Evolutionary conservation across 2,329 filamentous ascomycete species (phyloP).

Genomic region (Penicillium brevicompactum): DNA sequence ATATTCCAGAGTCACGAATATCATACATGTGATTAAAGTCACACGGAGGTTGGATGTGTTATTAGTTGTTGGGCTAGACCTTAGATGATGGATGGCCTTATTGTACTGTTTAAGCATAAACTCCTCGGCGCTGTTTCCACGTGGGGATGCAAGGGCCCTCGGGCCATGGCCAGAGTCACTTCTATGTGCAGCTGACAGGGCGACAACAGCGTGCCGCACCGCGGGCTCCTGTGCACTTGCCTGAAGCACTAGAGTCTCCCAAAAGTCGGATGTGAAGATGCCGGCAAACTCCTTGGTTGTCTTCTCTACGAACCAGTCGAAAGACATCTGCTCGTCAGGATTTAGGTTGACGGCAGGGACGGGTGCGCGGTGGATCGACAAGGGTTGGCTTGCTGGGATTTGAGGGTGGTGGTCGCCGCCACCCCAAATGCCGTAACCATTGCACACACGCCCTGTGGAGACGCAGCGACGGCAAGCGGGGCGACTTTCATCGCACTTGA

Average conservation of each 20-base stretch:
- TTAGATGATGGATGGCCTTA: constrained; percentile 42
- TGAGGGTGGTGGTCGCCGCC: constrained; percentile 33
- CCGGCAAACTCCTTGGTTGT: constrained; percentile 38
- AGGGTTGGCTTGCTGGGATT: constrained; percentile 16
- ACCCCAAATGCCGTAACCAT: constrained; percentile 49
- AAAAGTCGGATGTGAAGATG: constrained; percentile 40
- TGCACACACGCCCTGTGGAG: constrained; percentile 38
- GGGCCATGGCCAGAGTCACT: constrained; percentile 6
- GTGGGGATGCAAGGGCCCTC: constrained; percentile 1
- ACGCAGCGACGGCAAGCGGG: constrained; percentile 41
- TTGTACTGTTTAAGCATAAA: constrained; percentile 43
- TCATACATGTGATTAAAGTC: constrained; percentile 44
- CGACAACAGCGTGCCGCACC: constrained; percentile 45
- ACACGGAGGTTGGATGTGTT: constrained; percentile 33
- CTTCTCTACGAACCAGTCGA: constrained; percentile 33
- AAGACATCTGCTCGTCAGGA: constrained; percentile 23
- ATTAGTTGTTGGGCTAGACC: constrained; percentile 23
- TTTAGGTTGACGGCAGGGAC: constrained; percentile 15
- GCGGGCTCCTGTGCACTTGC: constrained; percentile 43
- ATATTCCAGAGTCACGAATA: constrained; percentile 47
- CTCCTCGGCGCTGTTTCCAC: constrained; percentile 26
- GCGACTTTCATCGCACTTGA: constrained; percentile 43
- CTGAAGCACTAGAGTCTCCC: constrained; percentile 44
- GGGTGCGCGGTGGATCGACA: constrained; percentile 16
- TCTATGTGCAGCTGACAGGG: constrained; percentile 43